Base-by-base conservation (phyloP, 345 rosid genomes). In the Syzygium grande region DNA sequence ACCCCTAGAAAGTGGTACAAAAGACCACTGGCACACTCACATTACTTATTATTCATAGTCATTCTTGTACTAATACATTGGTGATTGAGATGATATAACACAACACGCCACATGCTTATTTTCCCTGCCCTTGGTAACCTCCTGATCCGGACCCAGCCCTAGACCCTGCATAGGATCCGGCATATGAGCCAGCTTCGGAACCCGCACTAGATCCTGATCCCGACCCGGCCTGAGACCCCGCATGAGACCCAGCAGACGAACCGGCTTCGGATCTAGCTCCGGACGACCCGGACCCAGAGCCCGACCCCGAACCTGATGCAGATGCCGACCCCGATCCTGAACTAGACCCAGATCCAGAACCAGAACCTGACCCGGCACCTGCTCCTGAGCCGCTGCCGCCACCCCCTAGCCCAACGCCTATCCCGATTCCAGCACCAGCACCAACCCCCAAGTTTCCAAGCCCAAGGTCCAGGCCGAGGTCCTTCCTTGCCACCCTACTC, bases 131-230 rank as follows among this genome's bases (percentile, higher is more conserved):
- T 38, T 88, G 85, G 43, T 92, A 87, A 22, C 90, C 88, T n/a
- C 88, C 91, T 1, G 91, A 91, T 14, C 95, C 92, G n/a, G 97
- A 93, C 25, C 95, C 94, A 9, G 95, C 93, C 88, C 97, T 89
- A n/a, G 96, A 94, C 41, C 93, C 95, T 4, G 98, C 94, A 30
- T 83, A 91, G n/a, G 98, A 96, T 84, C 98, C 95, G 5, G 97
- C 96, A 6, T 91, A 90, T 34, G 96, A 95, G 43, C 99, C 98
- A 0, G 96, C 97, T 86, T 94, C 94, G 1, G 96, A 94, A 63
- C 96, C 94, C 1, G 95, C 95, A 3, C 95, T 92, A 6, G 92
- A 91, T 21, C 93, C 94, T 22, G 86, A 87, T 12, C 94, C 93
- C 0, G 91, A 88, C 3, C 96, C 95, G 11, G 92, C 89, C 29